Evolutionary conservation across 495 filamentous ascomycete species (phyloP).

Genomic region (Neurospora tetrasperma): DNA sequence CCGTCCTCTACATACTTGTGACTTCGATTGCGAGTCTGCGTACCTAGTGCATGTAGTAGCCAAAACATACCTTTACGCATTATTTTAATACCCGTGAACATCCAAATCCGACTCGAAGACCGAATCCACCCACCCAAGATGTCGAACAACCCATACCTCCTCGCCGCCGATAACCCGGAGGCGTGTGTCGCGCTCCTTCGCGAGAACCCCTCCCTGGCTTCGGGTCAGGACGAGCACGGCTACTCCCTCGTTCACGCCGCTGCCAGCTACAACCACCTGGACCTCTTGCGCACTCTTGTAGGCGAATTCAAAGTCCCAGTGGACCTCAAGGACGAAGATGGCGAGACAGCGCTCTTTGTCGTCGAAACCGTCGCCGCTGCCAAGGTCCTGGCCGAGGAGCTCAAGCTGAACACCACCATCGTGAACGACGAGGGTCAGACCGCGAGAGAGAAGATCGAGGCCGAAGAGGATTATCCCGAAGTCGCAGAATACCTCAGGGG

Average conservation of each 20-base stretch:
- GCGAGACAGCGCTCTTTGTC: slow-evolving; percentile 83
- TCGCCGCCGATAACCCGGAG: slow-evolving; percentile 65
- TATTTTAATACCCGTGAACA: background rate
- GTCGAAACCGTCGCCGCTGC: slow-evolving; percentile 69
- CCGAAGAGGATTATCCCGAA: slow-evolving; percentile 57
- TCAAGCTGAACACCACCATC: slow-evolving; percentile 55
- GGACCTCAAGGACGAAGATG: slow-evolving; percentile 77
- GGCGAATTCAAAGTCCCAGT: slow-evolving; percentile 64
- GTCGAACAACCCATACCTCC: slow-evolving; percentile 61
- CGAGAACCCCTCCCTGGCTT: slow-evolving; percentile 54
- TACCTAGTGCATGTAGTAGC: background rate
- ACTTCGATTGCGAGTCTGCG: background rate
- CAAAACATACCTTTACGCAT: background rate
- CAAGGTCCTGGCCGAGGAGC: slow-evolving; percentile 66
- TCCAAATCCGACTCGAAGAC: background rate
- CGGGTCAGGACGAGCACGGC: slow-evolving; percentile 65
- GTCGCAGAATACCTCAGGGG: slow-evolving; percentile 57
- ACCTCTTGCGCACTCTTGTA: slow-evolving; percentile 70
- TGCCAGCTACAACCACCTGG: slow-evolving; percentile 76
- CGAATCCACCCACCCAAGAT: slow-evolving; percentile 13
- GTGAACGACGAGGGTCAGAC: slow-evolving; percentile 57
- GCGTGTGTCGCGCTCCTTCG: slow-evolving; percentile 56
- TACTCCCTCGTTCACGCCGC: slow-evolving; percentile 92
- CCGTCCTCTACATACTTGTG: background rate
- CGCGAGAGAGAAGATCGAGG: slow-evolving; percentile 60